Percentiles rank a stretch among this genome's conserved stretches.
These are phyloP conservation scores for Citrus sp. DNA, from an alignment of 345 rosid genomes.

Conservation along the genomic window DNA sequence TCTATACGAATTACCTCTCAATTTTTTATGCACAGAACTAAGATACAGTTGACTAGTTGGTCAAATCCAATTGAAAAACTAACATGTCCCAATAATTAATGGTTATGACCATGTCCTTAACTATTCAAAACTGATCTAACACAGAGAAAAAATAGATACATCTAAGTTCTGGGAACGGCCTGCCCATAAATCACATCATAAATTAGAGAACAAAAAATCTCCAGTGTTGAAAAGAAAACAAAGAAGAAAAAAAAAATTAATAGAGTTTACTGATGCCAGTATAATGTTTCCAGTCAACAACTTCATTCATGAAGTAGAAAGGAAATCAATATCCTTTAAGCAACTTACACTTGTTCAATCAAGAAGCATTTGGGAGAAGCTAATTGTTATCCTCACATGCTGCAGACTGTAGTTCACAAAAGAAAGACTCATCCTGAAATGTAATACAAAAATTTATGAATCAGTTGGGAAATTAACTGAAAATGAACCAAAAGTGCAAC, in stretches of 20 bases:
- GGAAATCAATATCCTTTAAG: neutral
- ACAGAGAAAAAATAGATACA: neutral
- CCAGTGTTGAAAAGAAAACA: neutral
- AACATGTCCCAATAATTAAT: neutral
- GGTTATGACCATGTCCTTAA: neutral
- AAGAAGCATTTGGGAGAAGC: constrained; percentile 5
- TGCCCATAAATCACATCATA: neutral
- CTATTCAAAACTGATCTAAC: neutral
- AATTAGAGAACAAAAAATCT: neutral
- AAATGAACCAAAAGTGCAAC: neutral
- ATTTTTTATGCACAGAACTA: neutral
- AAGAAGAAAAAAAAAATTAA: no score
- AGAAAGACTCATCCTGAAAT: constrained; percentile 18
- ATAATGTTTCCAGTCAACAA: neutral
- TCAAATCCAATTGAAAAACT: neutral
- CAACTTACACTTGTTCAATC: constrained; percentile 21
- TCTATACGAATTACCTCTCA: neutral
- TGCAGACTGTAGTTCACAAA: constrained; percentile 5
- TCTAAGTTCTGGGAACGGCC: neutral
- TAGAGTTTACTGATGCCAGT: neutral
- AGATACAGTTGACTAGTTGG: neutral
- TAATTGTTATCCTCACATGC: constrained; percentile 10
- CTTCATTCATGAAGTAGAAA: neutral
- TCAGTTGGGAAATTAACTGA: neutral
- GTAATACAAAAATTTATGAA: neutral